phyloP scores from a whole-genome alignment of 768 basidiomycete species.

The Mycena venus region DNA sequence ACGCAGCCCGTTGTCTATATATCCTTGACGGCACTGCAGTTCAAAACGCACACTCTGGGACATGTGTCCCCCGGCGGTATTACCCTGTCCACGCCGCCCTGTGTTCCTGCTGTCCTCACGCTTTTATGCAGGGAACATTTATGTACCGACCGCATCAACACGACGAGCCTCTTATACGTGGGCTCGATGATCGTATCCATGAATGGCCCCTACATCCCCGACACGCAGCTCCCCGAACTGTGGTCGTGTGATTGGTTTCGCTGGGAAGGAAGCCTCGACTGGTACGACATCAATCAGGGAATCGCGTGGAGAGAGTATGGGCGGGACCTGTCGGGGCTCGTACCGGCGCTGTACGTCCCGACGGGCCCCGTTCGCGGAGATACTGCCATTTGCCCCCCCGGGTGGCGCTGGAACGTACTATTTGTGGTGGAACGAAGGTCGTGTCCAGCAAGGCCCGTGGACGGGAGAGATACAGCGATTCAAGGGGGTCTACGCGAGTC shows the following conservation, averaged over 20 bases:
- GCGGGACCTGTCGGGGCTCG: background rate
- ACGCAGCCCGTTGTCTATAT: background rate
- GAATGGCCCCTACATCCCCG: background rate
- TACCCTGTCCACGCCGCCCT: background rate
- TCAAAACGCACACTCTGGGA: slow-evolving; percentile 6
- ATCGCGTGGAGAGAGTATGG: background rate
- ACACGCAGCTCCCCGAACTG: slow-evolving; percentile 1
- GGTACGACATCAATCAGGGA: background rate
- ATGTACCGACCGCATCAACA: background rate
- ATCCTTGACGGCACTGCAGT: background rate
- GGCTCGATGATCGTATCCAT: background rate
- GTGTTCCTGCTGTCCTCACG: background rate
- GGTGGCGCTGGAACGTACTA: slow-evolving; percentile 7
- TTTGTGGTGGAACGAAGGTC: background rate
- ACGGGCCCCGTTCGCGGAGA: background rate
- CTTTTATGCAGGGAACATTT: background rate
- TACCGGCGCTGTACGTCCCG: slow-evolving; percentile 1
- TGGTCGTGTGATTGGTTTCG: background rate
- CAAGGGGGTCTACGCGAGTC: background rate
- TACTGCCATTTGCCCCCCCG: background rate
- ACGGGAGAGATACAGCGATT: background rate
- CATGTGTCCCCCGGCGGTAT: slow-evolving; percentile 11
- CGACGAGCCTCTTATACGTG: no score
- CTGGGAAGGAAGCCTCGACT: background rate
- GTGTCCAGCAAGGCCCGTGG: background rate